These are phyloP conservation scores for Yamadazyma friedrichii DNA, from an alignment of 1,139 yeast species.

Conservation along the genomic window DNA sequence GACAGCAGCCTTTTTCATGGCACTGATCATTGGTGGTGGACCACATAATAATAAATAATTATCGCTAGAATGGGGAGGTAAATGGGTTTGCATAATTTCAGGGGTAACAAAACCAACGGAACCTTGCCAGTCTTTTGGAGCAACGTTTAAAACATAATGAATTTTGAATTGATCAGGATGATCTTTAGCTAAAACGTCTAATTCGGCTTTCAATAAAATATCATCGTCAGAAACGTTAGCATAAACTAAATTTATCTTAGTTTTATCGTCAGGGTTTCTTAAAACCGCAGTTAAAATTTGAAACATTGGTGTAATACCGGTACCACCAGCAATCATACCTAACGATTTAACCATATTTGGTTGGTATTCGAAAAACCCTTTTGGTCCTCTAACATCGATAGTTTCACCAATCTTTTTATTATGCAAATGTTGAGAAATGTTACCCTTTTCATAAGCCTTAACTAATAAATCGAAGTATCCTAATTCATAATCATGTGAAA, in stretches of 20 bases:
- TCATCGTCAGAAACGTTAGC: slow-evolving; percentile 78
- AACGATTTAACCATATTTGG: slow-evolving; percentile 80
- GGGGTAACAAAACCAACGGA: slow-evolving; percentile 68
- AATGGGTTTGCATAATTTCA: slow-evolving; percentile 57
- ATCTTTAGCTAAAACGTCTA: slow-evolving; percentile 62
- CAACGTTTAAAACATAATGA: slow-evolving; percentile 77
- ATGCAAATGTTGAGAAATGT: slow-evolving; percentile 76
- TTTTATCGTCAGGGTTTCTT: slow-evolving; percentile 77
- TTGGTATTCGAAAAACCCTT: slow-evolving; percentile 83
- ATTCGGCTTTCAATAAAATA: slow-evolving; percentile 72
- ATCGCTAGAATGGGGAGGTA: slow-evolving; percentile 59
- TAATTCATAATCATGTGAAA: slow-evolving; percentile 77
- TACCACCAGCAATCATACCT: slow-evolving; percentile 91
- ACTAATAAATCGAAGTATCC: slow-evolving; percentile 90
- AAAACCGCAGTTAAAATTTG: slow-evolving; percentile 74
- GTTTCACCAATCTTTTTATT: slow-evolving; percentile 52
- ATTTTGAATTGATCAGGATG: slow-evolving; percentile 76
- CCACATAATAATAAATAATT: slow-evolving; percentile 86
- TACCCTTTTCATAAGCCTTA: slow-evolving; percentile 91
- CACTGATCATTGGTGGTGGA: slow-evolving; percentile 81
- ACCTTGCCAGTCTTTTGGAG: slow-evolving; percentile 49
- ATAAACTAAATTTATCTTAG: slow-evolving; percentile 76
- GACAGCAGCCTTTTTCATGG: slow-evolving; percentile 82
- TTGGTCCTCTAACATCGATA: slow-evolving; percentile 75
- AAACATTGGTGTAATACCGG: slow-evolving; percentile 93